Evolutionary conservation across 2,329 filamentous ascomycete genomes (phyloP).

Genomic region (Xylaria sp.): DNA sequence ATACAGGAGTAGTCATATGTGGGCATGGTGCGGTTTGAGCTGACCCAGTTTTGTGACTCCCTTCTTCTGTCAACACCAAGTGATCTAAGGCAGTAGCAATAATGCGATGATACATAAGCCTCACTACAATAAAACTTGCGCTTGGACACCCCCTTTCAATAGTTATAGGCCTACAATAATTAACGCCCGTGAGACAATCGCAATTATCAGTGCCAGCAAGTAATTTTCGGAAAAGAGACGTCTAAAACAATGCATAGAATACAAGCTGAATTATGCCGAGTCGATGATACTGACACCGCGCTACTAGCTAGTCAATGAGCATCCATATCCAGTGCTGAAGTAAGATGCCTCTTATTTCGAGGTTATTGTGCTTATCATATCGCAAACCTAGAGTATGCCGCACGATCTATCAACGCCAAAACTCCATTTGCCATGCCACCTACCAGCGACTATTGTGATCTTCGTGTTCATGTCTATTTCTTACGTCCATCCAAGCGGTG

Average conservation of each 20-base stretch:
- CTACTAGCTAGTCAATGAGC: neutral
- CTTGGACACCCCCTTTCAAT: neutral
- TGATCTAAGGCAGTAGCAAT: no score
- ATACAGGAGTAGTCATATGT: no score
- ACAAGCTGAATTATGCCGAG: neutral
- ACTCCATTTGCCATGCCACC: slow-evolving; percentile 35
- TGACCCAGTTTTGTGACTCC: no score
- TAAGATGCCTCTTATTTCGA: slow-evolving; percentile 1
- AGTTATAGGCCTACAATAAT: neutral
- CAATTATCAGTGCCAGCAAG: neutral
- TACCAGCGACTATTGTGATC: neutral
- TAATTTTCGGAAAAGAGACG: neutral
- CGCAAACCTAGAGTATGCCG: slow-evolving; percentile 21
- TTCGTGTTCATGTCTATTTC: slow-evolving; percentile 21
- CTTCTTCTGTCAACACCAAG: no score
- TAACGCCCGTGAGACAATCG: neutral
- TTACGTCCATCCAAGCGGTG: slow-evolving; percentile 57
- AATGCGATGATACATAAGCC: no score
- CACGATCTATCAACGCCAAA: slow-evolving; percentile 30
- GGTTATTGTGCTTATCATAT: slow-evolving; percentile 6
- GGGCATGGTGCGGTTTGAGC: no score
- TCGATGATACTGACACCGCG: neutral
- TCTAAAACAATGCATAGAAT: neutral
- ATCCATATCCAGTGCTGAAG: neutral
- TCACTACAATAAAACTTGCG: no score